phyloP scores from a whole-genome alignment of 192 early-diverging fungal genomes.

The Linderina pennispora region DNA sequence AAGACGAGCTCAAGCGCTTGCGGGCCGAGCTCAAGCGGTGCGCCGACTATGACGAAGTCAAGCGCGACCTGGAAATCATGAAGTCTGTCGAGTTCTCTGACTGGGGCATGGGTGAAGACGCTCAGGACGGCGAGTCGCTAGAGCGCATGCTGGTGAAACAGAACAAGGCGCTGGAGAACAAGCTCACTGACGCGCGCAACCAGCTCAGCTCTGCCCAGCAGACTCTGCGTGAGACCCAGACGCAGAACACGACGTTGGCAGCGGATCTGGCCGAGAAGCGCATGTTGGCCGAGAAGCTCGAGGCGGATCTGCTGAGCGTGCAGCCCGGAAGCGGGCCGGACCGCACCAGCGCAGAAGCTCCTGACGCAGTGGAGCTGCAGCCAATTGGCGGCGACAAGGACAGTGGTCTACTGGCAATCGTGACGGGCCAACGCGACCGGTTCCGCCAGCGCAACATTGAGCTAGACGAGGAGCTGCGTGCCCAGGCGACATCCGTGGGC shows the following conservation, averaged over 20 bases:
- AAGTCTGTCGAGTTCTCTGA: slow-evolving; percentile 57
- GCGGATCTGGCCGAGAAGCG: slow-evolving; percentile 54
- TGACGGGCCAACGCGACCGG: slow-evolving; percentile 83
- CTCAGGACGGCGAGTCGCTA: slow-evolving; percentile 50
- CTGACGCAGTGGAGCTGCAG: slow-evolving; percentile 6
- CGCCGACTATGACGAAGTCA: slow-evolving; percentile 83
- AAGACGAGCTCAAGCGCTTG: slow-evolving; percentile 54
- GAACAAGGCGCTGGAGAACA: slow-evolving; percentile 76
- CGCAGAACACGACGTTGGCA: slow-evolving; percentile 45
- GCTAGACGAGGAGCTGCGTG: slow-evolving; percentile 65
- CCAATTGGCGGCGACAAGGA: neutral
- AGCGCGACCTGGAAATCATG: slow-evolving; percentile 76
- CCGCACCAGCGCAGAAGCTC: neutral
- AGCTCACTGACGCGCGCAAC: slow-evolving; percentile 48
- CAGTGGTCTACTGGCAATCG: slow-evolving; percentile 62
- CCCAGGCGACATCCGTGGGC: slow-evolving; percentile 32
- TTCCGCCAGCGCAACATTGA: slow-evolving; percentile 86
- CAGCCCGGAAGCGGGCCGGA: neutral
- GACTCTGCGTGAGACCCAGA: slow-evolving; percentile 25
- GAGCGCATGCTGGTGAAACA: slow-evolving; percentile 77
- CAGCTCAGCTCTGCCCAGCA: slow-evolving; percentile 43
- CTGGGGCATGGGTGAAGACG: slow-evolving; percentile 45
- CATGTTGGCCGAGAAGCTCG: slow-evolving; percentile 35
- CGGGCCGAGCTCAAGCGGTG: slow-evolving; percentile 51
- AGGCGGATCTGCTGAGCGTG: slow-evolving; percentile 22